These are phyloP conservation scores for Lecanicillium sp. DNA, from an alignment of 2,329 filamentous ascomycete species.

Conservation along the genomic window DNA sequence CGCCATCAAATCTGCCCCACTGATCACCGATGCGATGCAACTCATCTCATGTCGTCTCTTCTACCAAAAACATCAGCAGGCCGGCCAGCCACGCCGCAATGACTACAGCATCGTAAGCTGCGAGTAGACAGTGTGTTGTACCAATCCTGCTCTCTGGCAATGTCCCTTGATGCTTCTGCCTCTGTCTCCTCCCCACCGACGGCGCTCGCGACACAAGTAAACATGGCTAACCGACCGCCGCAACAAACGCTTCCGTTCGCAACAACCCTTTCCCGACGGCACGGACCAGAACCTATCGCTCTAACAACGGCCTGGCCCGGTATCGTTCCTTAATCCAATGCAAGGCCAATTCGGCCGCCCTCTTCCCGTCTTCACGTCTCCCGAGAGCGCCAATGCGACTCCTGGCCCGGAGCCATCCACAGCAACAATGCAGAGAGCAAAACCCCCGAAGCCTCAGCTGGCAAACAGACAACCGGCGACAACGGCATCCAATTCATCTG, in stretches of 20 bases:
- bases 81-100: no score
- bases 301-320: neutral
- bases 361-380: neutral
- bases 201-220: no score
- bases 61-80: no score
- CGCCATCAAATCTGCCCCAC: no score
- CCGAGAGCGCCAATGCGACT: neutral
- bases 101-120: no score
- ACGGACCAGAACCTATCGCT: neutral
- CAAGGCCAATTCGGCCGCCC: neutral
- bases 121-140: no score
- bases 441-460: neutral
- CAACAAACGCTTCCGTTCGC: neutral
- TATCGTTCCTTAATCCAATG: conserved; percentile 1
- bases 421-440: neutral
- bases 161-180: no score
- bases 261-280: neutral
- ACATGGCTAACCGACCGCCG: no score
- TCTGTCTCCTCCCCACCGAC: no score
- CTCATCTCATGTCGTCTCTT: no score
- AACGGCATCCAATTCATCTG: conserved; percentile 1
- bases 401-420: neutral
- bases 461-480: neutral
- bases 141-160: no score
- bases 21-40: no score